A percentile compares a stretch with the other conserved stretches of the same genome.
Conservation (phyloP, 2,329 filamentous ascomycete species). For the Fusarium devonianum region DNA sequence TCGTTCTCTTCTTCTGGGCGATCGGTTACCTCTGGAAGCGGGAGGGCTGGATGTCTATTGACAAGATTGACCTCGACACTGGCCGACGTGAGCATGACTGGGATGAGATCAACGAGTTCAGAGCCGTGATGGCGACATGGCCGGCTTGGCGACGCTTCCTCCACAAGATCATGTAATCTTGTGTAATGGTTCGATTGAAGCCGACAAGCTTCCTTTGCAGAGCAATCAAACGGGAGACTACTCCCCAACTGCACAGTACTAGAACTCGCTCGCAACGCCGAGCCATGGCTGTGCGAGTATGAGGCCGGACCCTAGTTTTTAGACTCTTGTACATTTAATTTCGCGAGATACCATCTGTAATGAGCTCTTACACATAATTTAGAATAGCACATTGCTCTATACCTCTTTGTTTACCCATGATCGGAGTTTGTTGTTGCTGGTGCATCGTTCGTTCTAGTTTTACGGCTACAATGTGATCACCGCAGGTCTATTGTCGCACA, state of each 20-base stretch:
- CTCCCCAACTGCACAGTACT: neutral
- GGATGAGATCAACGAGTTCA: conserved; percentile 66
- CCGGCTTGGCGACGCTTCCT: conserved; percentile 58
- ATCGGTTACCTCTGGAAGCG: conserved; percentile 72
- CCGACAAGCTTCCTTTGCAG: neutral
- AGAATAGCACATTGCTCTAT: neutral
- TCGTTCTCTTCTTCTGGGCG: conserved; percentile 64
- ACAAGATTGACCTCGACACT: conserved; percentile 72
- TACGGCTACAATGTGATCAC: too few relatives aligned
- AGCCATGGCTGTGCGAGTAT: neutral
- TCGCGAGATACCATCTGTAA: conserved; percentile 36
- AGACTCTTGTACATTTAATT: conserved; percentile 31
- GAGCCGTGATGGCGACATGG: conserved; percentile 57
- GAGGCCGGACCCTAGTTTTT: conserved; percentile 3
- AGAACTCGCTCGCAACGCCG: neutral
- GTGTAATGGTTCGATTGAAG: neutral
- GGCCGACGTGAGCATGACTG: conserved; percentile 72
- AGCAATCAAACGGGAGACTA: conserved; percentile 1
- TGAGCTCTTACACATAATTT: conserved; percentile 8
- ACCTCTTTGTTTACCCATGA: neutral
- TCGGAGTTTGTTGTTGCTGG: neutral
- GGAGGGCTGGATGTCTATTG: conserved; percentile 62
- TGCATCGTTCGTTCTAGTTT: too few relatives aligned
- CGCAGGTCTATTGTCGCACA: too few relatives aligned
- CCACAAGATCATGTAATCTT: conserved; percentile 49